Percentiles rank a stretch among this genome's conserved stretches.
These are phyloP conservation scores for Raphidocelis subcapitata DNA, from an alignment of 139 green algal species.

Conservation along the genomic window DNA sequence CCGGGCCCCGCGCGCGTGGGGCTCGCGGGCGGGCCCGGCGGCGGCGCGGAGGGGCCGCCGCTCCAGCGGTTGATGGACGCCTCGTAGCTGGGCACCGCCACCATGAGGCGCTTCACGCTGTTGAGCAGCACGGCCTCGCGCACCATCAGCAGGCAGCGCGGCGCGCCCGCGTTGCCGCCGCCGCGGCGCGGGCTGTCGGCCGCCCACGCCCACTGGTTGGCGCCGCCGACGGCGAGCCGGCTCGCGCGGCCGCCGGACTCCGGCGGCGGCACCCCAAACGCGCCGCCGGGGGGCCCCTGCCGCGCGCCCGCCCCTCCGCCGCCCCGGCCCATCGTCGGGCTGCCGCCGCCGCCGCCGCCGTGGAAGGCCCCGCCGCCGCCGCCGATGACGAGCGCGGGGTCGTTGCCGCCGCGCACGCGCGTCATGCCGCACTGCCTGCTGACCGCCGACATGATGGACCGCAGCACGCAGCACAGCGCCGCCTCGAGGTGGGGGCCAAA, in stretches of 20 bases:
- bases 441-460: conserved; percentile 32
- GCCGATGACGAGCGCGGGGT: no score
- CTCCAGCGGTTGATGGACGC: conserved; percentile 42
- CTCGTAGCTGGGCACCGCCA: conserved; percentile 44
- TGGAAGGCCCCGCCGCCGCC: no score
- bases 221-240: no score
- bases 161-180: background rate
- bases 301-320: no score
- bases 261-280: no score
- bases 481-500: conserved; percentile 50
- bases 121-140: conserved; percentile 60
- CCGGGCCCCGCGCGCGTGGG: background rate
- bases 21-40: background rate
- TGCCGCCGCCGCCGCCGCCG: no score
- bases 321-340: no score
- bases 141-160: conserved; percentile 27
- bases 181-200: conserved; percentile 9
- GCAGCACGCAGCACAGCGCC: conserved; percentile 43
- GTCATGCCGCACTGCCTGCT: conserved; percentile 39
- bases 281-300: no score
- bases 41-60: conserved; percentile 3
- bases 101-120: conserved; percentile 53
- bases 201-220: conserved; percentile 26
- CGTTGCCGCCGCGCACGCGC: conserved; percentile 8
- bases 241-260: no score